These are phyloP conservation scores for Asclepias syriaca DNA, from an alignment of 257 asterid species.

Conservation along the genomic window DNA sequence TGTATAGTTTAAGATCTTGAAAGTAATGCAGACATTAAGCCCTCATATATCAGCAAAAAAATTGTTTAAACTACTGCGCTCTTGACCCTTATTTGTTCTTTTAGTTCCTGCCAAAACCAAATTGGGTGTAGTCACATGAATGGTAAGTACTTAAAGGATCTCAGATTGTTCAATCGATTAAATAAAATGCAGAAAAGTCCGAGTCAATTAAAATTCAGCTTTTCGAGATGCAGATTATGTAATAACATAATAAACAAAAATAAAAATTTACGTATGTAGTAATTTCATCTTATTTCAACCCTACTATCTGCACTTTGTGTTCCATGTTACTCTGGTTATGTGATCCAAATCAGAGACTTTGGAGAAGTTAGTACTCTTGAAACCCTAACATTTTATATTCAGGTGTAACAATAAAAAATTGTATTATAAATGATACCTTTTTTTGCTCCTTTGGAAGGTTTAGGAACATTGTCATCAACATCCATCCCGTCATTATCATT, in stretches of 20 bases:
- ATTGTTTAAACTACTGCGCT: conserved; percentile 31
- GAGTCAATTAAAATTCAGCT: neutral
- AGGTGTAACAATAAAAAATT: neutral
- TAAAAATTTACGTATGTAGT: neutral
- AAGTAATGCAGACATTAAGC: neutral
- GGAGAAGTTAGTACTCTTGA: neutral
- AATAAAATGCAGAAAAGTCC: neutral
- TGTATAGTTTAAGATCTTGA: too few relatives aligned
- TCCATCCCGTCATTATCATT: conserved; percentile 63
- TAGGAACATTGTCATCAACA: conserved; percentile 44
- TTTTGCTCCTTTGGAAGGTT: conserved; percentile 58
- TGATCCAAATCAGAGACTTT: neutral
- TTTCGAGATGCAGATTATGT: too few relatives aligned
- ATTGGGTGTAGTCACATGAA: conserved; percentile 11
- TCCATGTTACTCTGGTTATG: too few relatives aligned
- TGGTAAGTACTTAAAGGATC: neutral
- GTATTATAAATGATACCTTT: neutral
- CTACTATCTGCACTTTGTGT: too few relatives aligned
- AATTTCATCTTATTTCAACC: neutral
- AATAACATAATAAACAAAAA: neutral
- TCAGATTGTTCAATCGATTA: neutral
- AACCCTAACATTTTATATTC: too few relatives aligned
- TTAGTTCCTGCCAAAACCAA: conserved; percentile 56
- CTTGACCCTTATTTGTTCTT: conserved; percentile 42
- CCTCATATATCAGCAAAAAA: conserved; percentile 63